Evolutionary conservation across 176 grass and related monocot species (phyloP).

Genomic region (Metroxylon sagu): DNA sequence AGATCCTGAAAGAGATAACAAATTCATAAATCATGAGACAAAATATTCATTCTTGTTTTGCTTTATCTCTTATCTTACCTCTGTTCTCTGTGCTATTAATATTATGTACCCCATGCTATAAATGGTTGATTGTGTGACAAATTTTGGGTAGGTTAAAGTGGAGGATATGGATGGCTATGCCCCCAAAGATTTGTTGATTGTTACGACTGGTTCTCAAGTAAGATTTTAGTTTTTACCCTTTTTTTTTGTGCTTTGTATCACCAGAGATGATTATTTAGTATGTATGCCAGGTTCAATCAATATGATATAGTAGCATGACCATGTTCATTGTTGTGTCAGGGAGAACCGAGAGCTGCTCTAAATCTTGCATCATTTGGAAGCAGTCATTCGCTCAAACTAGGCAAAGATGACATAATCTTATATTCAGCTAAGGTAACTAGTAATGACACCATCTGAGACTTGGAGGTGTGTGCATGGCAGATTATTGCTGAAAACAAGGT

Average conservation of each 20-base stretch:
- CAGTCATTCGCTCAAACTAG: constrained; percentile 80
- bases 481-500: too few relatives aligned
- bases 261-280: not conserved
- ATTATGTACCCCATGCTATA: too few relatives aligned
- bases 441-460: too few relatives aligned
- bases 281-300: not conserved
- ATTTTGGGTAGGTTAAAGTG: constrained; percentile 63
- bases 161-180: constrained; percentile 94
- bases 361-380: constrained; percentile 98
- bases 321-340: constrained; percentile 41
- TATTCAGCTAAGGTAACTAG: constrained; percentile 87
- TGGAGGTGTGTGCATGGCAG: too few relatives aligned
- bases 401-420: constrained; percentile 80
- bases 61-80: too few relatives aligned
- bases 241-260: constrained; percentile 5
- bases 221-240: constrained; percentile 9
- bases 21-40: too few relatives aligned
- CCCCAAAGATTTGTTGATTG: constrained; percentile 88
- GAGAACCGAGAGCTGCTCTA: constrained; percentile 85
- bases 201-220: constrained; percentile 99
- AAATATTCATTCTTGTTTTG: too few relatives aligned
- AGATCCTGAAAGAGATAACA: too few relatives aligned
- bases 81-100: too few relatives aligned
- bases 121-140: too few relatives aligned
- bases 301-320: constrained; percentile 18